Percentiles rank a stretch among this genome's conserved stretches.
These are phyloP conservation scores for Juncus effusus DNA, from an alignment of 176 grass and related monocot genomes.

Conservation along the genomic window DNA sequence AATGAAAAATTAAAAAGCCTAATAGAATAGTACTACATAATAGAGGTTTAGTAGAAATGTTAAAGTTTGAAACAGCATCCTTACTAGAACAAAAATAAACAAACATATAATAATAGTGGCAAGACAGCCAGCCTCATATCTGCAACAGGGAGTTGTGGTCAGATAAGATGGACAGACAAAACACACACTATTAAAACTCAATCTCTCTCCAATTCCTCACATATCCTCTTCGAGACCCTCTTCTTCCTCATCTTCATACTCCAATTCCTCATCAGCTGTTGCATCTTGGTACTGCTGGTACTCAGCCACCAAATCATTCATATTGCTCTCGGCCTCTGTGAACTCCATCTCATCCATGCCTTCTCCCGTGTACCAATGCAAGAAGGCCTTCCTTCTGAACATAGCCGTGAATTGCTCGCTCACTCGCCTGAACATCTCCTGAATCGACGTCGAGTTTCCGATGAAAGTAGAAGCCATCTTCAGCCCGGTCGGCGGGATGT, in stretches of 20 bases:
- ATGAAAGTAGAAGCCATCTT: conserved; percentile 68
- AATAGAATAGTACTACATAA: background rate
- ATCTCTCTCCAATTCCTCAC: background rate
- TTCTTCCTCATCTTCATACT: conserved; percentile 52
- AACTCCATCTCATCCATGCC: no score
- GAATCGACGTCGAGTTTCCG: conserved; percentile 47
- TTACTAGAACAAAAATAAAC: no score
- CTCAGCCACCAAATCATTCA: conserved; percentile 45
- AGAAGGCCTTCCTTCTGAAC: conserved; percentile 51
- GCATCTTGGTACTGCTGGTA: conserved; percentile 59
- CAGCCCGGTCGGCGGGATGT: conserved; percentile 42
- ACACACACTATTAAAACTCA: background rate
- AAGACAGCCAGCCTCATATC: background rate
- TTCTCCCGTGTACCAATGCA: no score
- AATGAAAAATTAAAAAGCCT: background rate
- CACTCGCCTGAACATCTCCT: conserved; percentile 8
- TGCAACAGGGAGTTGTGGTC: conserved; percentile 19
- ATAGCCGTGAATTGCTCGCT: conserved; percentile 49
- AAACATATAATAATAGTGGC: no score
- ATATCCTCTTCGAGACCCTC: conserved; percentile 21
- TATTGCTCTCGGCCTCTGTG: conserved; percentile 32
- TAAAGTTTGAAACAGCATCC: no score
- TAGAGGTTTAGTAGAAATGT: background rate
- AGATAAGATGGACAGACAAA: conserved; percentile 3
- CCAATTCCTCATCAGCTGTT: conserved; percentile 44